Evolutionary conservation across 2,329 filamentous ascomycete genomes (phyloP).

Genomic region (Fusarium duplospermum): DNA sequence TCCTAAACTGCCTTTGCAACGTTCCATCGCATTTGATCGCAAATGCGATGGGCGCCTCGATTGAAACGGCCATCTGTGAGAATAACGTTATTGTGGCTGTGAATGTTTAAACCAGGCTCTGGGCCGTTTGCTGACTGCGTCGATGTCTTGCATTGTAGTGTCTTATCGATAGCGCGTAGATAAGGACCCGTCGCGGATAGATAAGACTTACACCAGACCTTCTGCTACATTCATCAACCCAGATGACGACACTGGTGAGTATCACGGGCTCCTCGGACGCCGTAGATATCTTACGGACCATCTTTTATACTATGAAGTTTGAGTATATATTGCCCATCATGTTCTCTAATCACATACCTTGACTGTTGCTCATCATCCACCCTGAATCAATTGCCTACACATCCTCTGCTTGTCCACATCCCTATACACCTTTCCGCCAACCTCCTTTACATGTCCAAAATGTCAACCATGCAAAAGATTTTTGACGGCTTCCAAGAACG

Average conservation of each 20-base stretch:
- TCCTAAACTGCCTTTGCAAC: neutral
- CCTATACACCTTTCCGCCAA: neutral
- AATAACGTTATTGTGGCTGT: neutral
- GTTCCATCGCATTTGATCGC: neutral
- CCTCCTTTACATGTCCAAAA: neutral
- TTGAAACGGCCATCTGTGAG: neutral
- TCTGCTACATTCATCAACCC: neutral
- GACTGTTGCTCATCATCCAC: neutral
- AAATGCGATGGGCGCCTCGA: neutral
- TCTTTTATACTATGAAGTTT: neutral
- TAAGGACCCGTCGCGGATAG: neutral
- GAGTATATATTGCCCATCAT: neutral
- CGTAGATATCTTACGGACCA: neutral
- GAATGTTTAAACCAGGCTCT: neutral
- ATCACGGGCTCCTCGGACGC: neutral
- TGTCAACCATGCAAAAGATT: neutral
- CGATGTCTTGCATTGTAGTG: neutral
- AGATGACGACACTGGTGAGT: neutral
- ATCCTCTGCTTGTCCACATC: neutral
- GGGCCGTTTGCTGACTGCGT: neutral
- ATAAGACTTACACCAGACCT: neutral
- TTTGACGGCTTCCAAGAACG: neutral
- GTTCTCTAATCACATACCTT: neutral
- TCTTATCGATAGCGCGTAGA: neutral
- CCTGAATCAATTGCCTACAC: neutral